These are phyloP conservation scores for Puccinellia tenuiflora DNA, from an alignment of 176 grass and related monocot species.

Conservation along the genomic window DNA sequence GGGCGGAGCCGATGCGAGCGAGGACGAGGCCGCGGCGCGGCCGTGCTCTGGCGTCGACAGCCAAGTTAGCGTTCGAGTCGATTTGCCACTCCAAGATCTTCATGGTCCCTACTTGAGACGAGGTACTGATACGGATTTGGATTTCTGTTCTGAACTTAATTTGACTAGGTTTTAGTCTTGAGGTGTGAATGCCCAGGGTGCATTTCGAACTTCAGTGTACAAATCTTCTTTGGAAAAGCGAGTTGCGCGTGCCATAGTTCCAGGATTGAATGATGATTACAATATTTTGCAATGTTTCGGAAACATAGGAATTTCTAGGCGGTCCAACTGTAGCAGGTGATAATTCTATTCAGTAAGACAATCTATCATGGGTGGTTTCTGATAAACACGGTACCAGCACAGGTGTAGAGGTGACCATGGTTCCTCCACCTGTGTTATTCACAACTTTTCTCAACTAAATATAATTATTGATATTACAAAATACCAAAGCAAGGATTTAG, in stretches of 20 bases:
- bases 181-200: not conserved
- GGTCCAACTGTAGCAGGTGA: not conserved
- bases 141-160: not conserved
- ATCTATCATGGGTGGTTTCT: too few species aligned
- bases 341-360: too few species aligned
- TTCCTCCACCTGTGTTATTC: too few species aligned
- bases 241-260: too few species aligned
- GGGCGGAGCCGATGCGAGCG: not conserved
- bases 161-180: not conserved
- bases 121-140: not conserved
- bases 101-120: not conserved
- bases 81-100: not conserved
- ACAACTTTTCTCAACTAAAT: too few species aligned
- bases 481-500: too few species aligned
- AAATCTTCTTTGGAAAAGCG: not conserved
- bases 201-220: not conserved
- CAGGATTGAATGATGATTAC: not conserved
- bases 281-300: not conserved
- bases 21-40: not conserved
- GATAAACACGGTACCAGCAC: too few species aligned
- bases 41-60: not conserved
- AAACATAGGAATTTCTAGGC: not conserved
- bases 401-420: too few species aligned
- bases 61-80: not conserved
- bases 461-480: too few species aligned